Percentiles rank a stretch among this genome's conserved stretches.
Conservation (phyloP, 192 early-diverging fungal species). For the Gigaspora rosea region DNA sequence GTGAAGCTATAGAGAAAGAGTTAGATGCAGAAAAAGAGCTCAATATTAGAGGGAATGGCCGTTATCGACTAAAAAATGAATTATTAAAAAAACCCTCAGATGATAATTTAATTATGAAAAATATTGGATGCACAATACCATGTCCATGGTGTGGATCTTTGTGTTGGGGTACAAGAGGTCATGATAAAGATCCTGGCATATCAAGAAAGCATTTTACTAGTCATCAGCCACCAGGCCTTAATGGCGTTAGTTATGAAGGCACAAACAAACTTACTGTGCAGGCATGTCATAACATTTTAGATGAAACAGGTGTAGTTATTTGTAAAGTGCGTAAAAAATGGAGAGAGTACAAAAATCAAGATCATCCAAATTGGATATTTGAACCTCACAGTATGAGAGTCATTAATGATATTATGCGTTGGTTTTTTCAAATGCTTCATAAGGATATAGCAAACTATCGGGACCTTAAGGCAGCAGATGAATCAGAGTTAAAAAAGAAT, state of each 20-base stretch:
- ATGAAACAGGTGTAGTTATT: not conserved
- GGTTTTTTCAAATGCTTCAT: conserved; percentile 24
- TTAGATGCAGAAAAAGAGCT: not conserved
- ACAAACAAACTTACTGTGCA: not conserved
- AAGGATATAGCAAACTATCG: not conserved
- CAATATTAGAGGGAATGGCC: not conserved
- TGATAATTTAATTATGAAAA: conserved; percentile 20
- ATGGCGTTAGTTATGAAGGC: not conserved
- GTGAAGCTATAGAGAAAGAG: not conserved
- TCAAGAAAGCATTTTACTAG: conserved; percentile 16
- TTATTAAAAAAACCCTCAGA: conserved; percentile 7
- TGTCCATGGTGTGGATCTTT: conserved; percentile 19
- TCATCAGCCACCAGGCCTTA: conserved; percentile 13
- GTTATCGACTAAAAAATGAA: not conserved
- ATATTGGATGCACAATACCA: conserved; percentile 3
- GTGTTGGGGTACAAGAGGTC: not conserved
- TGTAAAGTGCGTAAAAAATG: not conserved
- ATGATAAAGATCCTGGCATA: not conserved
- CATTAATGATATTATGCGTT: conserved; percentile 22
- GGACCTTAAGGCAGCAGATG: not conserved
- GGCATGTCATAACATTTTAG: not conserved
- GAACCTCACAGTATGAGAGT: not conserved
- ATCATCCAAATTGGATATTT: conserved; percentile 19
- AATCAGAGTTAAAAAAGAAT: not conserved
- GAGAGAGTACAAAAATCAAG: not conserved